A percentile compares a stretch with the other conserved stretches of the same genome.
Conservation (phyloP, 2,329 filamentous ascomycete species). For the Aspergillus sp. region DNA sequence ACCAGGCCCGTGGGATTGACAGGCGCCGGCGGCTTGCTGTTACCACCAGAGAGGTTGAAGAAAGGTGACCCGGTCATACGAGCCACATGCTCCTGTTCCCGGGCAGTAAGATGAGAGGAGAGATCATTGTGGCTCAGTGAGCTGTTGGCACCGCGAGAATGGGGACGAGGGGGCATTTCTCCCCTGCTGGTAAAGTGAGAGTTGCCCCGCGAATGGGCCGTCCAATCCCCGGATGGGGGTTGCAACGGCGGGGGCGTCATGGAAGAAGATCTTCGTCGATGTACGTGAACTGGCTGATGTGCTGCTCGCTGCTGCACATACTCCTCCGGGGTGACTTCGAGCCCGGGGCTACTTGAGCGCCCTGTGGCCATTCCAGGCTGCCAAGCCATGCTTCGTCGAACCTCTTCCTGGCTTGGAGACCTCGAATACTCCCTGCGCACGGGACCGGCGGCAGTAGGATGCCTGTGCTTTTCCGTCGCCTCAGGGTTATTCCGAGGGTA, state of each 20-base stretch:
- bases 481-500: slow-evolving; percentile 26
- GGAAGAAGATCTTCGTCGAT: slow-evolving; percentile 52
- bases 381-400: slow-evolving; percentile 64
- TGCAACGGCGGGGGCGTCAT: slow-evolving; percentile 31
- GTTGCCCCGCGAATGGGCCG: slow-evolving; percentile 21
- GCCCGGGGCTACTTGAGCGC: slow-evolving; percentile 39
- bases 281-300: slow-evolving; percentile 47
- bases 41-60: slow-evolving; percentile 53
- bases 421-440: slow-evolving; percentile 27
- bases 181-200: slow-evolving; percentile 23
- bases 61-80: slow-evolving; percentile 69
- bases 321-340: slow-evolving; percentile 65
- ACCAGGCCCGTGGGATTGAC: slow-evolving; percentile 54
- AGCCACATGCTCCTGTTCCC: slow-evolving; percentile 83
- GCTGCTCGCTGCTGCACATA: slow-evolving; percentile 71
- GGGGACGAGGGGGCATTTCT: slow-evolving; percentile 20
- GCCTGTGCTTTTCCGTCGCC: slow-evolving; percentile 20
- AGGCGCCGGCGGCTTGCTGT: slow-evolving; percentile 42
- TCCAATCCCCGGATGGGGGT: slow-evolving; percentile 32
- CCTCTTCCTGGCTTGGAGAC: slow-evolving; percentile 40
- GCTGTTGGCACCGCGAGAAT: slow-evolving; percentile 50
- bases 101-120: slow-evolving; percentile 61
- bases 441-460: slow-evolving; percentile 12
- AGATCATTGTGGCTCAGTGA: slow-evolving; percentile 44
- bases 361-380: slow-evolving; percentile 55